These are phyloP conservation scores for Cicer bijugum DNA, from an alignment of 306 rosid genomes.

Conservation along the genomic window DNA sequence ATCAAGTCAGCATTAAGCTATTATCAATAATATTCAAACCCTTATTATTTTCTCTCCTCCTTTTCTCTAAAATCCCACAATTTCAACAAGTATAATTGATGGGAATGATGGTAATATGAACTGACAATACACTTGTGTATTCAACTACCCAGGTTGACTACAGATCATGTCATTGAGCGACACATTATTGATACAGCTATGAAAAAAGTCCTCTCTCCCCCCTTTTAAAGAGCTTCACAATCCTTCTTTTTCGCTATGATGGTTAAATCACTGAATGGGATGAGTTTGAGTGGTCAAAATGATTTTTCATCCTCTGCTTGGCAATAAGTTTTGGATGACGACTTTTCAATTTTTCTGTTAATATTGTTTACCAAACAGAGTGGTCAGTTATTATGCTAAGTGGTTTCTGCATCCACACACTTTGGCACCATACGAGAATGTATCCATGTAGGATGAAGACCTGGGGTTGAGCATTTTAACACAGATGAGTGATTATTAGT, in stretches of 20 bases:
- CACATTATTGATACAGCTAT: constrained; percentile 67
- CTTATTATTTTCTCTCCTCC: too few species aligned
- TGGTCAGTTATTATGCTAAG: constrained; percentile 63
- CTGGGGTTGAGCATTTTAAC: constrained; percentile 85
- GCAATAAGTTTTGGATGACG: neutral
- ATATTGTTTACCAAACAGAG: neutral
- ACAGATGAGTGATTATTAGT: constrained; percentile 74
- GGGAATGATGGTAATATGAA: neutral
- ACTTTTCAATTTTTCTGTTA: neutral
- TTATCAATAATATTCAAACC: too few species aligned
- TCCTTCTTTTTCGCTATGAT: constrained; percentile 91
- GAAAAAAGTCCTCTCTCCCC: constrained; percentile 65
- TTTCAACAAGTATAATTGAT: too few species aligned
- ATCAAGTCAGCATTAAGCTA: too few species aligned
- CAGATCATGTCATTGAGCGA: neutral
- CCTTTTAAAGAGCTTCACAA: constrained; percentile 76
- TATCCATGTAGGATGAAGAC: constrained; percentile 91
- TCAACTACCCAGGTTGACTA: neutral
- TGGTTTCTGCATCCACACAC: constrained; percentile 88
- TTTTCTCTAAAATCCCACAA: too few species aligned
- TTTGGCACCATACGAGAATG: constrained; percentile 83
- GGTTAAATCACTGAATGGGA: constrained; percentile 94
- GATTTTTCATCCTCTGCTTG: constrained; percentile 59
- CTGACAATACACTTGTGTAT: neutral
- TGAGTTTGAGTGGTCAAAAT: constrained; percentile 87